Conservation (phyloP, 2,329 filamentous ascomycete species). For the Fonsecaea pugnacius region DNA sequence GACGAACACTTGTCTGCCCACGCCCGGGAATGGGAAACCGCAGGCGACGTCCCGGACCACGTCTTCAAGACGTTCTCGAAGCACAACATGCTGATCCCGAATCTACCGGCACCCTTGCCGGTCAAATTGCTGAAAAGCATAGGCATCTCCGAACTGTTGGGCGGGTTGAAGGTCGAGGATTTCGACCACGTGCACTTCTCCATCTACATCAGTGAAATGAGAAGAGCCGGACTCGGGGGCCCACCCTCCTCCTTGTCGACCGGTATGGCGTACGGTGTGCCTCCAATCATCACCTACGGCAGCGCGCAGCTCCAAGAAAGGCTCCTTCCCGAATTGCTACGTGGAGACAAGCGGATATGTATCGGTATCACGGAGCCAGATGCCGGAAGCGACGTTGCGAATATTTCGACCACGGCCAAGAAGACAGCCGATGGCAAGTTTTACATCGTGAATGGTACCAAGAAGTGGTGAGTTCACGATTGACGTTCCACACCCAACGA, state of each 20-base stretch:
- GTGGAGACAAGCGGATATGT: constrained; percentile 68
- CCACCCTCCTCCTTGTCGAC: constrained; percentile 63
- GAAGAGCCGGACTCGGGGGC: constrained; percentile 66
- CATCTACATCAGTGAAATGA: constrained; percentile 73
- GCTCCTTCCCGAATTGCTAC: constrained; percentile 69
- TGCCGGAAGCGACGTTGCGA: constrained; percentile 73
- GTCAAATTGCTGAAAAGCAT: constrained; percentile 68
- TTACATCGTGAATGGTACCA: constrained; percentile 74
- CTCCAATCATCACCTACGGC: constrained; percentile 72
- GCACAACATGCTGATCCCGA: constrained; percentile 70
- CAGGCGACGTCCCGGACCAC: constrained; percentile 64
- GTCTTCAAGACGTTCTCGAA: constrained; percentile 68
- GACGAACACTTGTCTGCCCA: constrained; percentile 64
- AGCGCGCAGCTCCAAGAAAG: constrained; percentile 63
- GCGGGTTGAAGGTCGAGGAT: constrained; percentile 66
- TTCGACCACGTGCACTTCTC: constrained; percentile 72
- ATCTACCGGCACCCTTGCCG: constrained; percentile 70
- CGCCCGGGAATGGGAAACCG: constrained; percentile 71
- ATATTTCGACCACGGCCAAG: constrained; percentile 68
- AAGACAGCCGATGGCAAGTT: constrained; percentile 66
- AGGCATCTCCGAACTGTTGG: constrained; percentile 68
- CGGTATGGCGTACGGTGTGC: constrained; percentile 73
- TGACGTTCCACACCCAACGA: no score
- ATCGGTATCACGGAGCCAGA: constrained; percentile 80
- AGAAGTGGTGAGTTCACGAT: constrained; percentile 64